These are phyloP conservation scores for Dryadomyces quercus-mongolicae DNA, from an alignment of 2,329 filamentous ascomycete species.

Conservation along the genomic window DNA sequence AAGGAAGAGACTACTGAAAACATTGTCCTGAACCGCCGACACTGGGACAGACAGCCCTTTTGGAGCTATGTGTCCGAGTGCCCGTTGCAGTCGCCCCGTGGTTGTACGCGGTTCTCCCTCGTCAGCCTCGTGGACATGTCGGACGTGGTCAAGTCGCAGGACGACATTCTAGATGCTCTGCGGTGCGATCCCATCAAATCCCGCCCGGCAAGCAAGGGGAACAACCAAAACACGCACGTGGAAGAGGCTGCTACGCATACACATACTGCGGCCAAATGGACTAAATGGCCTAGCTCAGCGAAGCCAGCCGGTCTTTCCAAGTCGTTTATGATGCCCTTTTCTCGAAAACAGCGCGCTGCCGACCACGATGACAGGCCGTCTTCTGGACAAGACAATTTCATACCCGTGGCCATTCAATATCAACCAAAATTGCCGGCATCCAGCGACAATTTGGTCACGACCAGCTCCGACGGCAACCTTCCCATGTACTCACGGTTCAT, in stretches of 20 bases:
- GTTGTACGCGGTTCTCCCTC: conserved; percentile 38
- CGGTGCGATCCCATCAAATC: conserved; percentile 22
- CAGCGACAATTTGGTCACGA: too few species aligned
- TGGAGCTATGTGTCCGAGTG: conserved; percentile 44
- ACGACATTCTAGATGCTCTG: conserved; percentile 38
- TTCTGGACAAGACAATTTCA: neutral
- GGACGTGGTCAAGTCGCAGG: conserved; percentile 34
- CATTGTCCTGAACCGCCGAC: conserved; percentile 31
- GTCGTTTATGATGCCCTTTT: conserved; percentile 11
- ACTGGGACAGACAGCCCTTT: conserved; percentile 35
- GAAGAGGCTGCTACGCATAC: neutral
- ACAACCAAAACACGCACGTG: neutral
- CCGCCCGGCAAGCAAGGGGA: neutral
- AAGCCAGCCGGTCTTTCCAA: neutral
- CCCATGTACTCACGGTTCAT: conserved; percentile 17
- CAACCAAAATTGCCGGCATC: neutral
- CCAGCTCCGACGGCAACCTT: neutral
- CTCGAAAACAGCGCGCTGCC: conserved; percentile 4
- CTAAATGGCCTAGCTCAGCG: neutral
- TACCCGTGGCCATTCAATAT: neutral
- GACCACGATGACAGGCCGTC: neutral
- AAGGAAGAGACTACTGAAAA: conserved; percentile 18
- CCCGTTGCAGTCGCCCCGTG: conserved; percentile 35
- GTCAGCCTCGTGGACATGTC: conserved; percentile 47
- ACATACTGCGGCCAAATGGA: neutral